phyloP scores from a whole-genome alignment of 2,329 filamentous ascomycete genomes.

The Fusarium globosum region DNA sequence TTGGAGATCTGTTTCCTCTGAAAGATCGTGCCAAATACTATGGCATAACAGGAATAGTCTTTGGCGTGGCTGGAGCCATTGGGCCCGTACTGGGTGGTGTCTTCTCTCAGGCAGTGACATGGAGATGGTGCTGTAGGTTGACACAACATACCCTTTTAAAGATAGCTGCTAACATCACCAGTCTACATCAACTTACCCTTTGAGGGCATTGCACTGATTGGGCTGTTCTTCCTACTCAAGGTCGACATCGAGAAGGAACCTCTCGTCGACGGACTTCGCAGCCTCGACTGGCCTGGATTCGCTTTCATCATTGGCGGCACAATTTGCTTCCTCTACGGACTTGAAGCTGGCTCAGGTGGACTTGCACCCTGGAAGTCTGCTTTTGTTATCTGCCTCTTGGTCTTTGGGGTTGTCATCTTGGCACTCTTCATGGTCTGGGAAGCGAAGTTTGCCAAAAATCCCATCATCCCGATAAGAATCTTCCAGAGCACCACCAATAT shows the following conservation, averaged over 20 bases:
- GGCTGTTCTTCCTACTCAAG: constrained; percentile 71
- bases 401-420: constrained; percentile 75
- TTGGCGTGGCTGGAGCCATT: constrained; percentile 72
- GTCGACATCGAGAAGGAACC: constrained; percentile 75
- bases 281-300: constrained; percentile 69
- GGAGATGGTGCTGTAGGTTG: constrained; percentile 70
- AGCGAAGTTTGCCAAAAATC: constrained; percentile 76
- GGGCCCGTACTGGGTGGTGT: constrained; percentile 75
- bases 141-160: accelerated
- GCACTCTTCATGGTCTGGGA: constrained; percentile 78
- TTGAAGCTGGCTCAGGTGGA: constrained; percentile 81
- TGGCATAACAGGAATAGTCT: constrained; percentile 63
- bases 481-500: constrained; percentile 75
- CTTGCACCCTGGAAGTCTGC: constrained; percentile 78
- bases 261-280: constrained; percentile 69
- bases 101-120: constrained; percentile 70
- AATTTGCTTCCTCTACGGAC: constrained; percentile 85
- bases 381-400: constrained; percentile 78
- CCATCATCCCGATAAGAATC: constrained; percentile 79
- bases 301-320: constrained; percentile 78
- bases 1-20: constrained; percentile 65
- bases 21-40: constrained; percentile 62
- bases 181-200: constrained; percentile 70
- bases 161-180: background rate
- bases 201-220: constrained; percentile 56